Evolutionary conservation across 257 asterid species (phyloP).

Genomic region (Nemophila menziesii): DNA sequence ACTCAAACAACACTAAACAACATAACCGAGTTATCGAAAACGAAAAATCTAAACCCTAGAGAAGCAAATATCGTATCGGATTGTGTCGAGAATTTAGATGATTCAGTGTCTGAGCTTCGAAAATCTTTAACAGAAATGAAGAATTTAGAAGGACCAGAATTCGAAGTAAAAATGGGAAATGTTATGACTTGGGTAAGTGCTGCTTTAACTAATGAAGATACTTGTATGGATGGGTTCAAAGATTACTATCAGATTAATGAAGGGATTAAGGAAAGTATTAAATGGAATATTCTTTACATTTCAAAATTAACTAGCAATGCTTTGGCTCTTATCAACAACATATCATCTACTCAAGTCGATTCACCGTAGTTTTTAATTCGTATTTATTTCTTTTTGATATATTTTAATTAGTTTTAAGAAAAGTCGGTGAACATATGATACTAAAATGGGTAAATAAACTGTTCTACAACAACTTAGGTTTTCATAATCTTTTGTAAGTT

Average conservation of each 20-base stretch:
- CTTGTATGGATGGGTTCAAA: constrained; percentile 56
- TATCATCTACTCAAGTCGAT: constrained; percentile 24
- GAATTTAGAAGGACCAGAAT: constrained; percentile 22
- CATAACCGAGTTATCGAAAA: constrained; percentile 28
- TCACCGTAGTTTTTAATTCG: neutral
- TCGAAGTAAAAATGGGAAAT: constrained; percentile 28
- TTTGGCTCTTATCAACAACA: constrained; percentile 45
- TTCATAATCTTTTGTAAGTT: neutral
- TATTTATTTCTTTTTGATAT: neutral
- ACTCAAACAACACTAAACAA: constrained; percentile 31
- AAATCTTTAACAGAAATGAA: constrained; percentile 40
- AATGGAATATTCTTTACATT: constrained; percentile 29
- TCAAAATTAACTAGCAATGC: constrained; percentile 69
- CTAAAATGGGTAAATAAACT: neutral
- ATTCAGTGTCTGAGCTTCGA: constrained; percentile 33
- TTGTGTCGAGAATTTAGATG: constrained; percentile 52
- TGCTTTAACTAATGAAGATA: constrained; percentile 65
- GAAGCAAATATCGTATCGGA: constrained; percentile 54
- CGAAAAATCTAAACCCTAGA: constrained; percentile 29
- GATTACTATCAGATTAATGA: constrained; percentile 21
- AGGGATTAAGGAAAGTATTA: constrained; percentile 13
- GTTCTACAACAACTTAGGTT: neutral
- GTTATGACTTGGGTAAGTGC: constrained; percentile 80
- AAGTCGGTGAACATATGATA: neutral
- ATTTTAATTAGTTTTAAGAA: neutral